Percentiles rank a stretch among this genome's conserved stretches.
These are phyloP conservation scores for Prunella vulgaris DNA, from an alignment of 257 asterid species.

Conservation along the genomic window DNA sequence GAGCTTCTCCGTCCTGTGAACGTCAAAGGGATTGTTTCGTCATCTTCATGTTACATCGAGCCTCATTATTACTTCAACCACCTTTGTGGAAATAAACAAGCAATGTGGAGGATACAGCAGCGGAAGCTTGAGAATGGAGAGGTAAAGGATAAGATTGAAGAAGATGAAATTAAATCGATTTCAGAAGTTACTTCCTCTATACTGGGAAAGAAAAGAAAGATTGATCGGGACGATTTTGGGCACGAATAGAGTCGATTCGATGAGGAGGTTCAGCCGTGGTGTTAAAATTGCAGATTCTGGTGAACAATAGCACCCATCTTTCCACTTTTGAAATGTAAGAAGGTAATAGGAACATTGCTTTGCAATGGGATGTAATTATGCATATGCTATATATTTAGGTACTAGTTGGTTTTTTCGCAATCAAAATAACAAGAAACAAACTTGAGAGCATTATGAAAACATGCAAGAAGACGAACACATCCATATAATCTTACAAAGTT, in stretches of 20 bases:
- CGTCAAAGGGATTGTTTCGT: slow-evolving; percentile 66
- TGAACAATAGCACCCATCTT: not conserved
- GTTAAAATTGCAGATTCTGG: slow-evolving; percentile 46
- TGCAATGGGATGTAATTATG: not conserved
- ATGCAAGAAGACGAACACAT: not conserved
- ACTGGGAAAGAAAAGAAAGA: slow-evolving; percentile 40
- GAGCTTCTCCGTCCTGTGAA: slow-evolving; percentile 64
- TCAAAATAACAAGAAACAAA: not conserved
- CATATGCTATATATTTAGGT: not conserved
- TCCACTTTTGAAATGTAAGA: not conserved
- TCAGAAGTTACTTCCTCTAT: slow-evolving; percentile 8
- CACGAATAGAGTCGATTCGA: slow-evolving; percentile 52
- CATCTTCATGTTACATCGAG: slow-evolving; percentile 45
- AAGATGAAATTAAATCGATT: slow-evolving; percentile 25
- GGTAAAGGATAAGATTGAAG: slow-evolving; percentile 26
- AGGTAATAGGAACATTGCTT: not conserved
- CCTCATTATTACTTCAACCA: slow-evolving; percentile 57
- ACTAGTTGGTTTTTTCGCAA: not conserved
- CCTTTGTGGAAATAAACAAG: slow-evolving; percentile 53
- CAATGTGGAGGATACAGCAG: slow-evolving; percentile 35
- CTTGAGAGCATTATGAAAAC: too few relatives aligned
- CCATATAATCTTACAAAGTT: not conserved
- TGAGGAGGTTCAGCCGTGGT: slow-evolving; percentile 59
- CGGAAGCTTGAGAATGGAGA: slow-evolving; percentile 35
- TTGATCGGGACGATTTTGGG: slow-evolving; percentile 28